Conservation (phyloP, 495 filamentous ascomycete genomes). For the Hyaloscypha bicolor region DNA sequence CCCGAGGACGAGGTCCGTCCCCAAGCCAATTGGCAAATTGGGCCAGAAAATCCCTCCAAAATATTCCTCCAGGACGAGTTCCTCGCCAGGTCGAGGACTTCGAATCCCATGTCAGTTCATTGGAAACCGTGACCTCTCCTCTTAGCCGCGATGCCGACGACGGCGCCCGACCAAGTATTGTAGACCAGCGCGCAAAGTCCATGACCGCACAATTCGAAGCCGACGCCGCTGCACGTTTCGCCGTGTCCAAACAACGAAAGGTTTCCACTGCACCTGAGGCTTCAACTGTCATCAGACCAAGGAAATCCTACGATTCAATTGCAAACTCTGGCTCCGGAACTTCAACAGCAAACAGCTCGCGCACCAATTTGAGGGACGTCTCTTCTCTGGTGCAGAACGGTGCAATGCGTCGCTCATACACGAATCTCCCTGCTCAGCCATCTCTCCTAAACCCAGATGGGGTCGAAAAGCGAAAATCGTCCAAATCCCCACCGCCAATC, state of each 20-base stretch:
- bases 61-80: not conserved
- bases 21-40: not conserved
- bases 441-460: not conserved
- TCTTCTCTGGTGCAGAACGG: not conserved
- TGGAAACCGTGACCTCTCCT: not conserved
- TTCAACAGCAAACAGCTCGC: not conserved
- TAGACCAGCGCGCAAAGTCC: constrained; percentile 17
- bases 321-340: not conserved
- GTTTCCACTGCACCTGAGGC: not conserved
- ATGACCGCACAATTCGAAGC: constrained; percentile 29
- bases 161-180: not conserved
- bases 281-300: not conserved
- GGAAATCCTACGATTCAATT: constrained; percentile 14
- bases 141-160: constrained; percentile 24
- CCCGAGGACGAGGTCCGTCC: not conserved
- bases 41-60: not conserved
- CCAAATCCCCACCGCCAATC: not conserved
- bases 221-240: constrained; percentile 17
- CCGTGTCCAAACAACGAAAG: not conserved
- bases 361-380: not conserved
- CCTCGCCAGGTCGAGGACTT: constrained; percentile 3
- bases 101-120: constrained; percentile 20
- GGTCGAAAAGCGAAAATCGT: not conserved
- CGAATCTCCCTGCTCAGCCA: not conserved
- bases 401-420: not conserved